These are phyloP conservation scores for Bipolaris gigantea DNA, from an alignment of 2,329 filamentous ascomycete species.

Conservation along the genomic window DNA sequence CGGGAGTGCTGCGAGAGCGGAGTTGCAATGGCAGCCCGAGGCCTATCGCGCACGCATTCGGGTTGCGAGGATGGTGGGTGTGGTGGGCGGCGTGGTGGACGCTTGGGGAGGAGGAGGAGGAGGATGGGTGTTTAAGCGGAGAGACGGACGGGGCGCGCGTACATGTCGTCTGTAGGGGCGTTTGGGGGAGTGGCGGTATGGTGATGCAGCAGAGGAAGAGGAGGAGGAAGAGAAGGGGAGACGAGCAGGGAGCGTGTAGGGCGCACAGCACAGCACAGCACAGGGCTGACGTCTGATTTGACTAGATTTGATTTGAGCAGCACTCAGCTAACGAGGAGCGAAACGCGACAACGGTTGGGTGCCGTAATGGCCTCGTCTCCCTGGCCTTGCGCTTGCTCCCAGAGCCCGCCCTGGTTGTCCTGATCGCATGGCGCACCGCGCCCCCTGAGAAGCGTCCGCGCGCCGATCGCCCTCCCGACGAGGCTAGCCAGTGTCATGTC, in stretches of 20 bases:
- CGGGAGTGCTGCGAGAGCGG: slow-evolving; percentile 23
- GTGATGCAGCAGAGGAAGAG: slow-evolving; percentile 1
- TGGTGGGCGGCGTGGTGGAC: slow-evolving; percentile 10
- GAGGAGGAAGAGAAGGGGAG: slow-evolving; percentile 1
- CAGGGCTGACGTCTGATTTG: slow-evolving; percentile 7
- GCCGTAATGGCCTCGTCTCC: neutral
- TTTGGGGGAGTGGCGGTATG: neutral
- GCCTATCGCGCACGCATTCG: slow-evolving; percentile 41
- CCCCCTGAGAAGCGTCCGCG: slow-evolving; percentile 17
- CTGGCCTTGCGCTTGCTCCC: neutral
- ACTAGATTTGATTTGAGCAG: neutral
- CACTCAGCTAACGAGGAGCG: slow-evolving; percentile 5
- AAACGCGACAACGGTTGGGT: slow-evolving; percentile 9
- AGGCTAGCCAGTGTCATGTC: neutral
- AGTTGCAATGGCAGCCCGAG: slow-evolving; percentile 25
- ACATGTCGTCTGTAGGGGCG: slow-evolving; percentile 17
- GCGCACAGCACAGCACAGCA: slow-evolving; percentile 7
- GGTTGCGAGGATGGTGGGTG: slow-evolving; percentile 15
- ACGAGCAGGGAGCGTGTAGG: neutral
- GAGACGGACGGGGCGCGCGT: slow-evolving; percentile 8
- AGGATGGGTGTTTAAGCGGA: slow-evolving; percentile 8
- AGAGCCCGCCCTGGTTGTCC: neutral
- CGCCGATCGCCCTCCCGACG: slow-evolving; percentile 16
- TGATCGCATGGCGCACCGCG: slow-evolving; percentile 13
- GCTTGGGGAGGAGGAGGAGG: slow-evolving; percentile 8